These are phyloP conservation scores for Cystofilobasidium bisporidii DNA, from an alignment of 768 basidiomycete genomes.

Conservation along the genomic window DNA sequence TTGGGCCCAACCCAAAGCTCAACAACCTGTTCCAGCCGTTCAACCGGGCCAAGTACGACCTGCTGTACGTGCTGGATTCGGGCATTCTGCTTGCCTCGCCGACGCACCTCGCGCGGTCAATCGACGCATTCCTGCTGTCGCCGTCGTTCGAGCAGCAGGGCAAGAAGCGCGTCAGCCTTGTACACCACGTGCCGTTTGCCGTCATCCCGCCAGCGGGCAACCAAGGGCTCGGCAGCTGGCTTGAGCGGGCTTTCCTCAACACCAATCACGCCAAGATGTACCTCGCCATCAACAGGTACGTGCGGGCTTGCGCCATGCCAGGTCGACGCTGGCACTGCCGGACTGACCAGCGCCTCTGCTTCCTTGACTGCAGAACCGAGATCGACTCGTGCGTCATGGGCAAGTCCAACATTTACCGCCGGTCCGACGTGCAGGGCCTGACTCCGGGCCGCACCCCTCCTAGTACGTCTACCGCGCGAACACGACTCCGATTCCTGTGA, in stretches of 20 bases:
- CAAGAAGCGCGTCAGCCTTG: conserved; percentile 58
- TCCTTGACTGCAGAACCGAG: conserved; percentile 51
- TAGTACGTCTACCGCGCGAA: background rate
- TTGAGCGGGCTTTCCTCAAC: conserved; percentile 91
- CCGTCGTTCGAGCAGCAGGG: background rate
- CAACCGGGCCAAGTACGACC: conserved; percentile 67
- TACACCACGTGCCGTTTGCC: conserved; percentile 93
- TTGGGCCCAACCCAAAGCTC: conserved; percentile 93
- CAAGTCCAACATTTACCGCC: conserved; percentile 88
- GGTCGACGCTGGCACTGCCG: background rate
- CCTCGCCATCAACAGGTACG: conserved; percentile 55
- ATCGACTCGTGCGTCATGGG: conserved; percentile 93
- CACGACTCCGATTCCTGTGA: too few relatives aligned
- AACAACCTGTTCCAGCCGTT: conserved; percentile 89
- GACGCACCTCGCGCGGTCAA: conserved; percentile 71
- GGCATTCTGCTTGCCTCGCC: conserved; percentile 66
- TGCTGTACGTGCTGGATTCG: conserved; percentile 96
- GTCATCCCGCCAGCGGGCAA: conserved; percentile 50
- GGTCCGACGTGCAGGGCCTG: conserved; percentile 71
- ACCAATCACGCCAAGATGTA: conserved; percentile 99
- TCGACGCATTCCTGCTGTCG: conserved; percentile 52
- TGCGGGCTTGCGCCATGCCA: background rate
- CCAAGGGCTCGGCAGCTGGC: conserved; percentile 57
- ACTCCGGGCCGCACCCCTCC: conserved; percentile 37
- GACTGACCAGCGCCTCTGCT: background rate